Evolutionary conservation across 352 stramenopile genomes (phyloP).

Genomic region (Pythium dissotocum): DNA sequence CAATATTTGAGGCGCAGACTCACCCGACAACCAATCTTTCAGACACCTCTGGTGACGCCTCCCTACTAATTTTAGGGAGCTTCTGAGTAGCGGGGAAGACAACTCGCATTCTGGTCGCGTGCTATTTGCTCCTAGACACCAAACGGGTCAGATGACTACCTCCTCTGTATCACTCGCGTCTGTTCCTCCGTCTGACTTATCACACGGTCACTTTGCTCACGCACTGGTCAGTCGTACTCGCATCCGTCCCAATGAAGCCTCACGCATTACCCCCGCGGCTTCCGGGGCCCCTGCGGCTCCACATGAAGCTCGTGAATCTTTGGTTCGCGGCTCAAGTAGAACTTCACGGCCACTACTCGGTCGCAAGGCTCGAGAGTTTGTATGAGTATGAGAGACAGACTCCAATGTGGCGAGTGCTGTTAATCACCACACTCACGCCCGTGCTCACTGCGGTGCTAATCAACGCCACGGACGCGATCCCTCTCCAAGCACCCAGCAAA

Average conservation of each 20-base stretch:
- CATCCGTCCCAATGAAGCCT: background rate
- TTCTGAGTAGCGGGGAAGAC: no score
- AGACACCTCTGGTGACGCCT: no score
- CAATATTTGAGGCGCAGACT: no score
- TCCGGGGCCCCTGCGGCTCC: background rate
- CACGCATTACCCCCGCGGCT: background rate
- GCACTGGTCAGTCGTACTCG: no score
- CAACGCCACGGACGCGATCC: background rate
- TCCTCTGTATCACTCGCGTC: no score
- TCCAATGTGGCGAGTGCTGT: background rate
- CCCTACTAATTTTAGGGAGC: no score
- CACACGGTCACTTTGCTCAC: no score
- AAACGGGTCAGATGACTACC: no score
- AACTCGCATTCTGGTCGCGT: no score
- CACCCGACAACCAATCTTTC: no score
- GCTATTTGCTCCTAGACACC: no score
- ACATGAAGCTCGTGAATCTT: background rate
- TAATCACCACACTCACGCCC: background rate
- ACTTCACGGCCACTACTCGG: background rate
- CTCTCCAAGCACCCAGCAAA: background rate
- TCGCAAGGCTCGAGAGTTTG: background rate
- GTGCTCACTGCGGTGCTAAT: background rate
- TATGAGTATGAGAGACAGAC: background rate
- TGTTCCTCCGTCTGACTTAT: no score
- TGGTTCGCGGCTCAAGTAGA: background rate